A percentile compares a stretch with the other conserved stretches of the same genome.
Evolutionary conservation across 1,139 yeast species (phyloP).

Genomic region (Suhomyces atakaporum): DNA sequence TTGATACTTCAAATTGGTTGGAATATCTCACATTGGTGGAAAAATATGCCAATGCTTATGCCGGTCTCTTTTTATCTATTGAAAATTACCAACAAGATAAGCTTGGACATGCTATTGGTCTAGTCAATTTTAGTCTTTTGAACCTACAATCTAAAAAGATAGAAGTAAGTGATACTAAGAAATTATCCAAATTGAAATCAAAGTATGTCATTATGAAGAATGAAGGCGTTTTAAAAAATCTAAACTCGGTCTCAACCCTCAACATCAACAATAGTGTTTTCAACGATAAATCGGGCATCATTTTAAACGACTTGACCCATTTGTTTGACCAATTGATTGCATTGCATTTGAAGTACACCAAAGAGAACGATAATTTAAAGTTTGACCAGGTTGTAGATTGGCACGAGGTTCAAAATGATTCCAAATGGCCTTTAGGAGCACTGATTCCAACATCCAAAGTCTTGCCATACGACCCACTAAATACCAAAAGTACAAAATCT

Average conservation of each 20-base stretch:
- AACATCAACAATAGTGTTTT: conserved; percentile 40
- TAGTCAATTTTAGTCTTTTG: conserved; percentile 41
- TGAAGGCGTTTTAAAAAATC: conserved; percentile 33
- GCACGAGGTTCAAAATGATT: conserved; percentile 39
- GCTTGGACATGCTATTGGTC: conserved; percentile 47
- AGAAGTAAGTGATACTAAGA: conserved; percentile 17
- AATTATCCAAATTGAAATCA: conserved; percentile 25
- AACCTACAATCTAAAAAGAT: conserved; percentile 39
- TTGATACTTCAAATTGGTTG: conserved; percentile 33
- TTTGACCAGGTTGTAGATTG: conserved; percentile 42
- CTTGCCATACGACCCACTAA: conserved; percentile 10
- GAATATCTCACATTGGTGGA: conserved; percentile 35
- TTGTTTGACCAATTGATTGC: conserved; percentile 43
- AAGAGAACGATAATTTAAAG: conserved; percentile 44
- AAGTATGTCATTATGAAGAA: conserved; percentile 33
- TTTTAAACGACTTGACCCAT: conserved; percentile 40
- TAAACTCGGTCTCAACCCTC: conserved; percentile 41
- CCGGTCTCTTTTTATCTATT: conserved; percentile 45
- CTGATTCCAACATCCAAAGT: conserved; percentile 34
- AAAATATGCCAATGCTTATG: conserved; percentile 43
- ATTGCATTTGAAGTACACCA: conserved; percentile 41
- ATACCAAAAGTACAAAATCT: background rate
- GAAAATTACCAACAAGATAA: conserved; percentile 45
- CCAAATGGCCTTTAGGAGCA: conserved; percentile 50
- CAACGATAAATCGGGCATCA: conserved; percentile 34